These are phyloP conservation scores for Skeletonema costatum DNA, from an alignment of 108 stramenopile genomes.

Conservation along the genomic window DNA sequence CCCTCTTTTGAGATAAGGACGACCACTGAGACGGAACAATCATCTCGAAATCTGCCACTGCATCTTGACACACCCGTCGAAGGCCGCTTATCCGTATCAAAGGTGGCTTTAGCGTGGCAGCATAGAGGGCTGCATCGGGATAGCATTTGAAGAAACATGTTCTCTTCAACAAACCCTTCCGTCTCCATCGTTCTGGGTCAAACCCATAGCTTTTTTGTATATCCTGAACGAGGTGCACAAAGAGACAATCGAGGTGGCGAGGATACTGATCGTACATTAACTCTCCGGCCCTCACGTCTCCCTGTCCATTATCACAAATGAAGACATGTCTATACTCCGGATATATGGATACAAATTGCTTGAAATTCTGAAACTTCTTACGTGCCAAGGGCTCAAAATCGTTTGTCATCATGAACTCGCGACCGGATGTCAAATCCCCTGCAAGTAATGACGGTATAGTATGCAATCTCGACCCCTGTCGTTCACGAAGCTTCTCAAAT, in stretches of 20 bases:
- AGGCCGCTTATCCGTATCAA: slow-evolving; percentile 81
- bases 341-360: slow-evolving; percentile 73
- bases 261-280: slow-evolving; percentile 92
- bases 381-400: slow-evolving; percentile 90
- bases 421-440: slow-evolving; percentile 93
- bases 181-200: slow-evolving; percentile 71
- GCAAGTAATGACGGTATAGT: slow-evolving; percentile 94
- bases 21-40: slow-evolving; percentile 79
- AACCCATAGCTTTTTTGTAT: slow-evolving; percentile 76
- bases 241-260: slow-evolving; percentile 80
- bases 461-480: slow-evolving; percentile 82
- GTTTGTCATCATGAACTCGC: slow-evolving; percentile 85
- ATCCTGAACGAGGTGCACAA: slow-evolving; percentile 91
- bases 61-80: slow-evolving; percentile 79
- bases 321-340: slow-evolving; percentile 97
- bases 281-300: slow-evolving; percentile 97
- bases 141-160: slow-evolving; percentile 93
- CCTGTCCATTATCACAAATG: slow-evolving; percentile 99
- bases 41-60: slow-evolving; percentile 77
- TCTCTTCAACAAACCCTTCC: slow-evolving; percentile 59
- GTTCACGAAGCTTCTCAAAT: slow-evolving; percentile 87
- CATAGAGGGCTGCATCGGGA: slow-evolving; percentile 93
- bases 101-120: slow-evolving; percentile 78
- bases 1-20: slow-evolving; percentile 67
- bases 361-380: slow-evolving; percentile 95